Percentiles rank a stretch among this genome's conserved stretches.
Conservation (phyloP, 108 stramenopile species). For the Skeletonema costatum region DNA sequence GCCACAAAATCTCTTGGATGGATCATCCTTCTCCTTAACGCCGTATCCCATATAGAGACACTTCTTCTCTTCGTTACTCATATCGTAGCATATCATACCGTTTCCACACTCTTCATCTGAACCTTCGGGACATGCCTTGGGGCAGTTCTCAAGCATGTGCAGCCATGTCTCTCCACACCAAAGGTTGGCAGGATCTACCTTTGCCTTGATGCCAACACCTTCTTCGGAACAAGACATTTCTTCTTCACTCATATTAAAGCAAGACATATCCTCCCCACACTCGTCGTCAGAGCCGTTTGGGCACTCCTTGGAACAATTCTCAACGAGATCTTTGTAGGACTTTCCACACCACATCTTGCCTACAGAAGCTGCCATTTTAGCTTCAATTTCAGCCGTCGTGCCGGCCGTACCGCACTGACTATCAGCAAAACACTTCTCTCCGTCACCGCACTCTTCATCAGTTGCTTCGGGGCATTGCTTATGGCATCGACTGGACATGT, state of each 20-base stretch:
- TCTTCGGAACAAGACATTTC: constrained; percentile 12
- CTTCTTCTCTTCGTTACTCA: constrained; percentile 32
- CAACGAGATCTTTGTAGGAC: constrained; percentile 41
- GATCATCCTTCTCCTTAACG: constrained; percentile 42
- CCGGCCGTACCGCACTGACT: neutral
- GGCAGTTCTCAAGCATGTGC: constrained; percentile 38
- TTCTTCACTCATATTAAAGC: constrained; percentile 38
- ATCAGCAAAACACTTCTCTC: constrained; percentile 8
- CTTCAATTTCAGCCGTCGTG: neutral
- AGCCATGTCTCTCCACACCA: constrained; percentile 45
- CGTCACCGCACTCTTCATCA: constrained; percentile 16
- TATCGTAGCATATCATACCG: constrained; percentile 23
- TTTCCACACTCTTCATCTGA: constrained; percentile 39
- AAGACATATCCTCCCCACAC: constrained; percentile 27
- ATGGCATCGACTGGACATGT: neutral
- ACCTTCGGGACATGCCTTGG: constrained; percentile 36
- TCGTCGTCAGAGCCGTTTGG: constrained; percentile 31
- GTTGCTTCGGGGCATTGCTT: constrained; percentile 6
- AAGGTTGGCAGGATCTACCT: constrained; percentile 27
- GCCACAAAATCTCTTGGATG: constrained; percentile 18
- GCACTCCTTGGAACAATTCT: constrained; percentile 38
- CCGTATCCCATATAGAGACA: constrained; percentile 17
- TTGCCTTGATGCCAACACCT: constrained; percentile 30
- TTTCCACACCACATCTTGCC: constrained; percentile 33
- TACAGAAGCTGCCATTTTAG: neutral